These are phyloP conservation scores for Zygoascus tannicola DNA, from an alignment of 805 yeast species.

Conservation along the genomic window DNA sequence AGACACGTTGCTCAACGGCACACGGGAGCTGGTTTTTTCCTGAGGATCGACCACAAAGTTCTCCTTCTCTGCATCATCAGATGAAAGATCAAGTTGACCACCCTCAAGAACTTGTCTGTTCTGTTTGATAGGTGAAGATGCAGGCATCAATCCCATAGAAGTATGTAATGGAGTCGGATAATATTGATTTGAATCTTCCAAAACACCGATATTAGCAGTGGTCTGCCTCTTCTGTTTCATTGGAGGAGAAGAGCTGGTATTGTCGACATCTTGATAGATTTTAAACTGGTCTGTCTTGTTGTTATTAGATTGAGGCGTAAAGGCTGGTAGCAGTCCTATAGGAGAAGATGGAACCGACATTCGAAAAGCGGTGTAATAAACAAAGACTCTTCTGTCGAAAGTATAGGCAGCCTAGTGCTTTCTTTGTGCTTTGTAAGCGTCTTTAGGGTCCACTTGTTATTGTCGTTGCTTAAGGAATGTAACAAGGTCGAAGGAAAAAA, in stretches of 20 bases:
- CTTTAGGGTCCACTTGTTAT: no score
- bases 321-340: slow-evolving; percentile 13
- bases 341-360: neutral
- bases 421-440: no score
- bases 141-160: slow-evolving; percentile 12
- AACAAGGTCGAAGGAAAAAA: no score
- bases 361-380: no score
- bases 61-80: neutral
- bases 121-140: slow-evolving; percentile 13
- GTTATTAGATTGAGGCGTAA: slow-evolving; percentile 6
- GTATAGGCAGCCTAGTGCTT: no score
- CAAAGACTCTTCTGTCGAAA: no score
- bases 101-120: neutral
- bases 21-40: slow-evolving; percentile 8
- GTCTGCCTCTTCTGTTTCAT: slow-evolving; percentile 16
- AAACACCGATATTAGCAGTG: neutral
- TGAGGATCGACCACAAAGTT: neutral
- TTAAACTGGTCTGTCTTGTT: slow-evolving; percentile 4
- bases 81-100: neutral
- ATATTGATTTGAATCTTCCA: slow-evolving; percentile 5
- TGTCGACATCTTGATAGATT: slow-evolving; percentile 10
- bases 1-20: slow-evolving; percentile 31
- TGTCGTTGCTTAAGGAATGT: no score
- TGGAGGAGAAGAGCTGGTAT: slow-evolving; percentile 7
- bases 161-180: slow-evolving; percentile 27